These are phyloP conservation scores for Solanum chiquidenum DNA, from an alignment of 257 asterid genomes.

Conservation along the genomic window DNA sequence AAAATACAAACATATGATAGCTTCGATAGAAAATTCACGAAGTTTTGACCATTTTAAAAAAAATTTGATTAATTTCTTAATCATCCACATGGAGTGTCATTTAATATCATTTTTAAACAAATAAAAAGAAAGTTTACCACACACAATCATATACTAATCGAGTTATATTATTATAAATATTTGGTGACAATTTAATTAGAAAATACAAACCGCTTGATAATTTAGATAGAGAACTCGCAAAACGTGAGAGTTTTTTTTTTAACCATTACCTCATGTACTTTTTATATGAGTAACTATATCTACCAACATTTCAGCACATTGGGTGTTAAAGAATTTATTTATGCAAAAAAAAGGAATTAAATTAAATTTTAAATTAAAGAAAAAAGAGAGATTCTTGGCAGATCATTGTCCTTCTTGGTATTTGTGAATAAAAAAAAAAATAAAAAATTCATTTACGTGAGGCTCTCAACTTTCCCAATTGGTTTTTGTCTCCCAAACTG, in stretches of 20 bases:
- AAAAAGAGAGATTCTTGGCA: constrained; percentile 15
- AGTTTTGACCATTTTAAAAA: neutral
- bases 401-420: constrained; percentile 30
- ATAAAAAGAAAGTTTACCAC: neutral
- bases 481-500: constrained; percentile 7
- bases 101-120: neutral
- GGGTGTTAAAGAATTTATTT: neutral
- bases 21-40: fast-evolving
- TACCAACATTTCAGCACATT: constrained; percentile 3
- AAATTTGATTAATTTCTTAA: neutral
- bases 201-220: neutral
- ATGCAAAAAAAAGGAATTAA: neutral
- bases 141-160: neutral
- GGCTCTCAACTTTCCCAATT: neutral
- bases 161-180: neutral
- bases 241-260: too few relatives aligned
- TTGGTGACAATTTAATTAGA: neutral
- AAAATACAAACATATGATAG: neutral
- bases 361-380: neutral
- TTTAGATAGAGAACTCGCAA: too few relatives aligned
- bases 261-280: neutral
- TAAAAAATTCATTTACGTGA: neutral
- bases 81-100: neutral
- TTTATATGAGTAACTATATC: neutral
- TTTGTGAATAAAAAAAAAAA: constrained; percentile 1